These are phyloP conservation scores for Podaxis rugospora DNA, from an alignment of 768 basidiomycete species.

Conservation along the genomic window DNA sequence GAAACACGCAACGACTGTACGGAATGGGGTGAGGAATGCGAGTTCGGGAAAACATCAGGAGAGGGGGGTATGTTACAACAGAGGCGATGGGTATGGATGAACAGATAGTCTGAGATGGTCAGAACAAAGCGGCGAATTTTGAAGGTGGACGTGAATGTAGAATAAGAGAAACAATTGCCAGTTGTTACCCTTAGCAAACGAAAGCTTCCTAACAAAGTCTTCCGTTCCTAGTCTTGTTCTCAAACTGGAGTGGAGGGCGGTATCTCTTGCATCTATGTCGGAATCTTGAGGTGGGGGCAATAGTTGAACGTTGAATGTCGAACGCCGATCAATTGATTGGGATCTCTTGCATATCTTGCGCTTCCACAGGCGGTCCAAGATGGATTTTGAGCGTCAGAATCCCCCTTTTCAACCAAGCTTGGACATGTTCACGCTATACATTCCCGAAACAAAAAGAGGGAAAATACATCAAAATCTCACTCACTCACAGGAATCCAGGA, in stretches of 20 bases:
- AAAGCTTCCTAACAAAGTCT: constrained; percentile 9
- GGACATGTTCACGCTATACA: constrained; percentile 16
- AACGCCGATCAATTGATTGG: constrained; percentile 3
- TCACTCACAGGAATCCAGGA: constrained; percentile 32
- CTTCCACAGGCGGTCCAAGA: constrained; percentile 13
- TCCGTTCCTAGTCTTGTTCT: background rate
- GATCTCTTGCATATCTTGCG: constrained; percentile 14
- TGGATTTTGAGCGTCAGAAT: constrained; percentile 13
- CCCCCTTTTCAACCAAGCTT: constrained; percentile 13
- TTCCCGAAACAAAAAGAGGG: constrained; percentile 5
- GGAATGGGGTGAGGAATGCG: background rate
- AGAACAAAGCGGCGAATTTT: background rate
- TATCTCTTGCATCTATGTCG: constrained; percentile 3
- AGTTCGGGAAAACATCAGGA: background rate
- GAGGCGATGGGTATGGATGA: background rate
- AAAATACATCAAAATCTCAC: constrained; percentile 38
- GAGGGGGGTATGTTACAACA: background rate
- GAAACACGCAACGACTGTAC: background rate
- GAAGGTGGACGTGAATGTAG: background rate
- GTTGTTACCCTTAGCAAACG: background rate
- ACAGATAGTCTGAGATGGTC: background rate
- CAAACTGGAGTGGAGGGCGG: background rate
- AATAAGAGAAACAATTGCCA: background rate
- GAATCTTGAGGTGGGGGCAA: background rate
- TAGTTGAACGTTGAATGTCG: background rate